Conservation (phyloP, 2,329 filamentous ascomycete species). For the Penicillium sp. region DNA sequence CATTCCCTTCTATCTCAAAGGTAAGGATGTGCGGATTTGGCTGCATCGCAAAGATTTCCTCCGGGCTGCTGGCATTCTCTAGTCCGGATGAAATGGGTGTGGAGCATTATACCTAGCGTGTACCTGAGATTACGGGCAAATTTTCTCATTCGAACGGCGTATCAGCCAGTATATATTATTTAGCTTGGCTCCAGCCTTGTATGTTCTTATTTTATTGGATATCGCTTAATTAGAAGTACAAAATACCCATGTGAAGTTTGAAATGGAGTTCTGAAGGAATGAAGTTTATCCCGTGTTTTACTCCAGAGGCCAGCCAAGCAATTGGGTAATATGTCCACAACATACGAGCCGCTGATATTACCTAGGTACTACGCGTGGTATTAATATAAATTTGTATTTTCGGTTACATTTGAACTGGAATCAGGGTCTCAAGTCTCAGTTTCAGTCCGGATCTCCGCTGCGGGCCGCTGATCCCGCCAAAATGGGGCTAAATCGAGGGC, state of each 20-base stretch:
- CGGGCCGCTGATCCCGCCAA: background rate
- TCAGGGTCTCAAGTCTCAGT: background rate
- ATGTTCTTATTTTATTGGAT: too few relatives aligned
- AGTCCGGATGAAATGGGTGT: background rate
- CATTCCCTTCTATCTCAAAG: slow-evolving; percentile 8
- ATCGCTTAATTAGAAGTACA: too few relatives aligned
- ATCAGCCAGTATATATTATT: background rate
- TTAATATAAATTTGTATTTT: background rate
- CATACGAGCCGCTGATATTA: too few relatives aligned
- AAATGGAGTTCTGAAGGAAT: background rate
- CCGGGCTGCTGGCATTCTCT: slow-evolving; percentile 2
- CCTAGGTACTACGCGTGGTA: too few relatives aligned
- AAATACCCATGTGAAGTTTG: background rate
- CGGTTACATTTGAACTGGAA: background rate
- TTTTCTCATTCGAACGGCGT: background rate
- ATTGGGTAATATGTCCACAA: too few relatives aligned
- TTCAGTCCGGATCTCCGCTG: background rate
- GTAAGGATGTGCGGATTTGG: slow-evolving; percentile 10
- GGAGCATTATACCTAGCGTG: background rate
- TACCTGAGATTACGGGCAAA: background rate
- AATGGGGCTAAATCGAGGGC: background rate
- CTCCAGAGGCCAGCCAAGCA: too few relatives aligned
- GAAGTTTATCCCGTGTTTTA: background rate
- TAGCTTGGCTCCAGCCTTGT: background rate
- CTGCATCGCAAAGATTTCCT: slow-evolving; percentile 7